Conservation (phyloP, 106 monocot species). For the Acorus gramineus region DNA sequence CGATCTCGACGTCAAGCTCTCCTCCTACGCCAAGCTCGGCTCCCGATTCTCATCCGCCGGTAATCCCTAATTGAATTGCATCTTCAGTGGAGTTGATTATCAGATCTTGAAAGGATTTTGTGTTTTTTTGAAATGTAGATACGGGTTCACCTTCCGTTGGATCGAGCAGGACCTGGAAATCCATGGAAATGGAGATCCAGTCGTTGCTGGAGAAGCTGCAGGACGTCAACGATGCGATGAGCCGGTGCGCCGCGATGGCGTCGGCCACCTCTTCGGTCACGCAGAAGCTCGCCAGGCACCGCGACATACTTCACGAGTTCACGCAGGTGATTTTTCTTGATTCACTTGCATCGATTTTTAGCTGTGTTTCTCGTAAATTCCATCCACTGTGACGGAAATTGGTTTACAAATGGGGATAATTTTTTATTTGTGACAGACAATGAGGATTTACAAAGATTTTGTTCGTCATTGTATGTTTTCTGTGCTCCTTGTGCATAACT, state of each 20-base stretch:
- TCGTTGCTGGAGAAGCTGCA: constrained; percentile 16
- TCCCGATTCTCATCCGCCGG: neutral
- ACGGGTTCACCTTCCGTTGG: neutral
- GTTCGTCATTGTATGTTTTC: no score
- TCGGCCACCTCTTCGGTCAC: constrained; percentile 9
- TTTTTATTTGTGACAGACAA: no score
- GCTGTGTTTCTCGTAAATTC: no score
- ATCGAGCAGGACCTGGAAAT: constrained; percentile 22
- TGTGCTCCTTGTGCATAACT: no score
- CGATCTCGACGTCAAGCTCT: constrained; percentile 35
- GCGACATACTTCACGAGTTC: constrained; percentile 34
- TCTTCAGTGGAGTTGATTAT: neutral
- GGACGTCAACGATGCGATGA: constrained; percentile 34
- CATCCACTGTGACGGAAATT: no score
- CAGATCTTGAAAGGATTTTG: neutral
- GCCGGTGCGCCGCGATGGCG: constrained; percentile 17
- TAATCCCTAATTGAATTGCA: neutral
- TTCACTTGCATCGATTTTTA: no score
- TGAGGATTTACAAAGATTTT: no score
- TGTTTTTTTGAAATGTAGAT: constrained; percentile 15
- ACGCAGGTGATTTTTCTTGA: constrained; percentile 12
- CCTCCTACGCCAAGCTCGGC: constrained; percentile 34
- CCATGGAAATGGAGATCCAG: constrained; percentile 33
- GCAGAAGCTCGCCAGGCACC: constrained; percentile 31
- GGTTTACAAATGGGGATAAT: no score